Conservation (phyloP, 2,329 filamentous ascomycete species). For the Cryphonectria radicalis region DNA sequence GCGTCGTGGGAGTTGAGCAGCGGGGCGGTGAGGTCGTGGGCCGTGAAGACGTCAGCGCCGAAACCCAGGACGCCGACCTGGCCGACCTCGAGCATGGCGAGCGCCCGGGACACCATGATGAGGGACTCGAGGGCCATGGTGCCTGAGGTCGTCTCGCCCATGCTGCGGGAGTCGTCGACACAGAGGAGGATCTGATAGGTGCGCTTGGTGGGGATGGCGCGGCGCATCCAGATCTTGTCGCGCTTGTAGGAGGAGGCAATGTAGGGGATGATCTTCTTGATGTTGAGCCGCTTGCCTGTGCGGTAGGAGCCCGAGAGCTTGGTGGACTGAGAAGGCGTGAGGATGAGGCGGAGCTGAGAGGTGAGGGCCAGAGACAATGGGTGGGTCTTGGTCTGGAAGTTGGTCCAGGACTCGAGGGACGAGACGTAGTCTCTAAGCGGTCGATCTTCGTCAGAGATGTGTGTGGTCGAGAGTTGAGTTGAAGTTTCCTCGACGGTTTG, state of each 20-base stretch:
- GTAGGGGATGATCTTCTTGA: slow-evolving; percentile 99
- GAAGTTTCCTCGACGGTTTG: slow-evolving; percentile 56
- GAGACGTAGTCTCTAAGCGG: slow-evolving; percentile 54
- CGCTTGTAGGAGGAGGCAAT: slow-evolving; percentile 98
- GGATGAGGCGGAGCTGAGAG: slow-evolving; percentile 92
- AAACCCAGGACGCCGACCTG: slow-evolving; percentile 93
- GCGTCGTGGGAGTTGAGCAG: slow-evolving; percentile 79
- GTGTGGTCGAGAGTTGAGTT: slow-evolving; percentile 72
- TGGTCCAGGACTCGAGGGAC: slow-evolving; percentile 78
- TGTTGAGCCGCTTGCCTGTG: slow-evolving; percentile 96
- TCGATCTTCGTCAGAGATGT: slow-evolving; percentile 57
- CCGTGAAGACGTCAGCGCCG: slow-evolving; percentile 79
- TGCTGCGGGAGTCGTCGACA: slow-evolving; percentile 92
- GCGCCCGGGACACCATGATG: slow-evolving; percentile 83
- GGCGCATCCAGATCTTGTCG: slow-evolving; percentile 99
- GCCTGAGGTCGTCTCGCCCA: slow-evolving; percentile 80
- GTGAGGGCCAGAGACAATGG: slow-evolving; percentile 86
- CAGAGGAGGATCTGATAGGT: slow-evolving; percentile 97
- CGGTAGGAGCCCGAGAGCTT: slow-evolving; percentile 97
- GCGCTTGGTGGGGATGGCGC: slow-evolving; percentile 87
- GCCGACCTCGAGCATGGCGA: slow-evolving; percentile 92
- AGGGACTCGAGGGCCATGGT: slow-evolving; percentile 90
- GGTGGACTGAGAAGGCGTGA: slow-evolving; percentile 91
- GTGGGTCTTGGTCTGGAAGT: slow-evolving; percentile 83
- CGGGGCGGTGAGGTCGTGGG: slow-evolving; percentile 81